These are phyloP conservation scores for Euphorbia pulcherrima DNA, from an alignment of 345 rosid species.

Conservation along the genomic window DNA sequence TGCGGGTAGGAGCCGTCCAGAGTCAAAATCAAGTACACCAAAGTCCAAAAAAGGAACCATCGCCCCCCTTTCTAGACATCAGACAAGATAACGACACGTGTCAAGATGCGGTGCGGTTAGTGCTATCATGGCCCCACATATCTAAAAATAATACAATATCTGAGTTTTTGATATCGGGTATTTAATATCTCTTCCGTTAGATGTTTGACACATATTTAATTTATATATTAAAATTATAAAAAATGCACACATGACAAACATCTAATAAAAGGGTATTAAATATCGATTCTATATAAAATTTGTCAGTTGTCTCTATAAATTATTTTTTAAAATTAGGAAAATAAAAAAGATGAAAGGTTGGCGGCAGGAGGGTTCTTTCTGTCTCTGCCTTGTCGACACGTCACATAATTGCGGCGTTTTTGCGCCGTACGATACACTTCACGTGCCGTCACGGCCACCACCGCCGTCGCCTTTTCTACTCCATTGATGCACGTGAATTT, in stretches of 20 bases:
- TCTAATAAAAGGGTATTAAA: too few species aligned
- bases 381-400: not conserved
- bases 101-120: not conserved
- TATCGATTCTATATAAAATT: too few species aligned
- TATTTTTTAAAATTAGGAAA: too few species aligned
- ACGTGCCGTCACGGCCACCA: conserved; percentile 16
- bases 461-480: not conserved
- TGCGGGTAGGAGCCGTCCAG: not conserved
- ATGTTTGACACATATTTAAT: too few species aligned
- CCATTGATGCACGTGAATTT: too few species aligned
- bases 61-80: too few species aligned
- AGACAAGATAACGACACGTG: not conserved
- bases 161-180: too few species aligned
- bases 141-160: not conserved
- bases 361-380: conserved; percentile 7
- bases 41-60: too few species aligned
- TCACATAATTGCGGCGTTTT: conserved; percentile 2
- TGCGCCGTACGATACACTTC: conserved; percentile 8
- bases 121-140: not conserved
- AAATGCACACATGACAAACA: too few species aligned
- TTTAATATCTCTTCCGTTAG: too few species aligned
- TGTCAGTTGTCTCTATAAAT: too few species aligned
- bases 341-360: not conserved
- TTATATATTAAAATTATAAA: too few species aligned
- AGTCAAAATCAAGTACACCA: not conserved